These are phyloP conservation scores for Lepidium didymum DNA, from an alignment of 345 rosid genomes.

Conservation along the genomic window DNA sequence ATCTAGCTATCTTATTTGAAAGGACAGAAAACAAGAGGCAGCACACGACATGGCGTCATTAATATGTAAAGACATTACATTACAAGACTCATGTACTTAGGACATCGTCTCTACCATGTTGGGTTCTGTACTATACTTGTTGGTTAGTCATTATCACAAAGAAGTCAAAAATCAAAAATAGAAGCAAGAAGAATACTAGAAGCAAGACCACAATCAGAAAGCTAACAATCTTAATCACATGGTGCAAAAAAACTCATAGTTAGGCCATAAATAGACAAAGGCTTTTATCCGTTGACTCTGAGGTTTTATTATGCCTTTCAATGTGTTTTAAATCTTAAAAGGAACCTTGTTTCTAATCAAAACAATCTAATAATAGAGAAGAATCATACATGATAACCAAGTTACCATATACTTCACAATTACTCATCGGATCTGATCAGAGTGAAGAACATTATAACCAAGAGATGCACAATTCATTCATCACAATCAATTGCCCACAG, in stretches of 20 bases:
- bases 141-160: no score
- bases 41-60: no score
- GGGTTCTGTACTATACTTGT: no score
- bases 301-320: background rate
- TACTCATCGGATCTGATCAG: background rate
- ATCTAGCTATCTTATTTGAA: no score
- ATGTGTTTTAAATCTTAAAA: background rate
- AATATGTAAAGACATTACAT: no score
- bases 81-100: no score
- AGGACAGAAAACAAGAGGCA: no score
- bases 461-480: background rate
- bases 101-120: no score
- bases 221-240: slow-evolving; percentile 2
- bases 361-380: background rate
- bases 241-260: background rate
- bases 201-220: background rate
- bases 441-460: background rate
- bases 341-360: background rate
- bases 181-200: no score
- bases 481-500: background rate
- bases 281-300: background rate
- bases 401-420: background rate
- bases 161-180: no score
- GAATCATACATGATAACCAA: background rate
- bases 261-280: background rate